Evolutionary conservation across 1,284 basidiomycete species (phyloP).

Genomic region (Irpex sp.): DNA sequence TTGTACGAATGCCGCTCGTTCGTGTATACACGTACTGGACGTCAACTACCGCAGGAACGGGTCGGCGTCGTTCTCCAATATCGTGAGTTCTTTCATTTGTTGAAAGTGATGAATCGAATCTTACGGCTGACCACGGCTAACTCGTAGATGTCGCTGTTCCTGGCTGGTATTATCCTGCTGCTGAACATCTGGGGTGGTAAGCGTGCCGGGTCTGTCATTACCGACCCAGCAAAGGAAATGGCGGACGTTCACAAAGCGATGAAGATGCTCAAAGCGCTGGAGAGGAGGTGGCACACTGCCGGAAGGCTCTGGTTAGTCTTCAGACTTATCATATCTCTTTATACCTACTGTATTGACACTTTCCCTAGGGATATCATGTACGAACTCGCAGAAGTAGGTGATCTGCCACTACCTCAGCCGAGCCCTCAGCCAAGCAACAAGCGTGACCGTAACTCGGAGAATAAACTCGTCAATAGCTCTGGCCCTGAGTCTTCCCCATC

Average conservation of each 20-base stretch:
- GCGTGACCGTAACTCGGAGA: slow-evolving; percentile 57
- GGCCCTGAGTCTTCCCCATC: not conserved
- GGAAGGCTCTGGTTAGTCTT: slow-evolving; percentile 39
- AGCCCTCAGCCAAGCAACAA: slow-evolving; percentile 48
- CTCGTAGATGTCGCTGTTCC: slow-evolving; percentile 48
- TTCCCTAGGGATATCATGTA: slow-evolving; percentile 58
- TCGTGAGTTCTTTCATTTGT: slow-evolving; percentile 14
- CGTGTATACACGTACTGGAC: slow-evolving; percentile 54
- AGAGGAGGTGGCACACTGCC: slow-evolving; percentile 47
- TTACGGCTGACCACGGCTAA: not conserved
- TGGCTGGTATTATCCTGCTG: slow-evolving; percentile 64
- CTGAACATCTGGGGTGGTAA: slow-evolving; percentile 75
- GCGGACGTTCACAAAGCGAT: slow-evolving; percentile 72
- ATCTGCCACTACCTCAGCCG: slow-evolving; percentile 56
- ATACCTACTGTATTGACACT: not conserved
- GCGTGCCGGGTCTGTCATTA: slow-evolving; percentile 44
- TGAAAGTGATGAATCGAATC: not conserved
- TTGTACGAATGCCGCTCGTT: slow-evolving; percentile 60
- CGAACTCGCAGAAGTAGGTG: slow-evolving; percentile 64
- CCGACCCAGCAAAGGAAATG: slow-evolving; percentile 60
- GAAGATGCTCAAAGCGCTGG: slow-evolving; percentile 50
- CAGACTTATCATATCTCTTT: not conserved
- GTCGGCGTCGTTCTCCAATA: slow-evolving; percentile 21
- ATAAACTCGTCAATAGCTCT: slow-evolving; percentile 20
- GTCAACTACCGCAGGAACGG: slow-evolving; percentile 29